phyloP scores from a whole-genome alignment of 306 rosid species.

The Abrus precatorius region DNA sequence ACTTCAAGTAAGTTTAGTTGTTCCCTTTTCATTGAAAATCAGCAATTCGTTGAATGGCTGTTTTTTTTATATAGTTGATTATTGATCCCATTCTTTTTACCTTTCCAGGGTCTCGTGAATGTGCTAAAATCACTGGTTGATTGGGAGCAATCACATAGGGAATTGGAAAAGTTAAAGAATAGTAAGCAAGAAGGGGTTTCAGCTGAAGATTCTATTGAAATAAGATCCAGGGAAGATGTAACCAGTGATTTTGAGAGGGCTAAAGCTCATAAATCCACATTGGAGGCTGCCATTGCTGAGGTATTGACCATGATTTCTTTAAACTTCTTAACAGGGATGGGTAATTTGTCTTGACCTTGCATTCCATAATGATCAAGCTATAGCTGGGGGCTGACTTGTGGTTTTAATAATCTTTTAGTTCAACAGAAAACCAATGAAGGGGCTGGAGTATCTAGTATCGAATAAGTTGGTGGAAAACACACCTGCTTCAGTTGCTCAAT shows the following conservation, averaged over 20 bases:
- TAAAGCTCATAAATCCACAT: conserved; percentile 94
- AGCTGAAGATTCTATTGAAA: conserved; percentile 73
- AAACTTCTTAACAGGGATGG: conserved; percentile 39
- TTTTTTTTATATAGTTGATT: conserved; percentile 38
- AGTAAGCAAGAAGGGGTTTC: conserved; percentile 68
- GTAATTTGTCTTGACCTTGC: conserved; percentile 29
- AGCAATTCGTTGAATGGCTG: conserved; percentile 31
- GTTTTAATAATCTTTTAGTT: conserved; percentile 74
- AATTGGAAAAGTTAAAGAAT: conserved; percentile 64
- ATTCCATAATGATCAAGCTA: conserved; percentile 39
- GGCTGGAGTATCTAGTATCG: conserved; percentile 82
- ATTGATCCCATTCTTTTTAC: conserved; percentile 50
- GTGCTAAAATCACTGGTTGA: conserved; percentile 97
- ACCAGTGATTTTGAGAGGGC: conserved; percentile 91
- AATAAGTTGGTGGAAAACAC: conserved; percentile 90
- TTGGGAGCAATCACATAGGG: conserved; percentile 85
- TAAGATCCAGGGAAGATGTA: conserved; percentile 72
- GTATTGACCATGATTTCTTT: conserved; percentile 53
- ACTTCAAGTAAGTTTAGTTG: conserved; percentile 79
- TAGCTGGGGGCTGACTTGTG: conserved; percentile 58
- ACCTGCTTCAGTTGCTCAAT: conserved; percentile 91
- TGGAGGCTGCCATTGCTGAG: conserved; percentile 95
- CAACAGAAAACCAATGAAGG: conserved; percentile 90
- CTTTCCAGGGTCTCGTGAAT: conserved; percentile 88
- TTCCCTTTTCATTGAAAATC: conserved; percentile 39